A percentile compares a stretch with the other conserved stretches of the same genome.
These are phyloP conservation scores for Ricinus communis DNA, from an alignment of 345 rosid genomes.

Conservation along the genomic window DNA sequence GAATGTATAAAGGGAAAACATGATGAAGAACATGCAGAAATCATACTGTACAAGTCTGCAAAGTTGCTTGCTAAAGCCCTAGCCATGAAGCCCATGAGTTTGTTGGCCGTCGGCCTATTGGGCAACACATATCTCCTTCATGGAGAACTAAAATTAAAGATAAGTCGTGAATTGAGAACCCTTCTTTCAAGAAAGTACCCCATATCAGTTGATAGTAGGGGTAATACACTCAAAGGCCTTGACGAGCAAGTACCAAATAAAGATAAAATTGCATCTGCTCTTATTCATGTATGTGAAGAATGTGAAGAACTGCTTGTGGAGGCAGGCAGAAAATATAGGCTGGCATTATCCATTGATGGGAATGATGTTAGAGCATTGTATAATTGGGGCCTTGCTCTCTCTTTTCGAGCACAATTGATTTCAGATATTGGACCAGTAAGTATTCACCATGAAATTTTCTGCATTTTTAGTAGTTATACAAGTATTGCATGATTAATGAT, in stretches of 20 bases:
- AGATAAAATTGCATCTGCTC: conserved; percentile 46
- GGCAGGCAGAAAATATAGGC: conserved; percentile 63
- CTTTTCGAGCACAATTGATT: conserved; percentile 69
- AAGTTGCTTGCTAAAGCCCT: conserved; percentile 50
- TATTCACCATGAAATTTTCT: not conserved
- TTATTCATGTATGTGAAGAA: conserved; percentile 58
- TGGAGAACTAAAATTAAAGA: conserved; percentile 59
- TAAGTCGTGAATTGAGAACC: conserved; percentile 61
- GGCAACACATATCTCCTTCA: conserved; percentile 75
- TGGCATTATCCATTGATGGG: conserved; percentile 64
- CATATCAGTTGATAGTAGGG: conserved; percentile 24
- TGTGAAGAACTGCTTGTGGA: conserved; percentile 67
- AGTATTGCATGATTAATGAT: not conserved
- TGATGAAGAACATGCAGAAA: conserved; percentile 49
- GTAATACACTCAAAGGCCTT: conserved; percentile 29
- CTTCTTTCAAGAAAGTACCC: conserved; percentile 39
- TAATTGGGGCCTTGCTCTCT: conserved; percentile 79
- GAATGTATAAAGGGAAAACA: conserved; percentile 33
- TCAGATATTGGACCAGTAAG: conserved; percentile 81
- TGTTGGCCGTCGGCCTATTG: conserved; percentile 68
- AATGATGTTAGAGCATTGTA: conserved; percentile 60
- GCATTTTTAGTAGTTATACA: conserved; percentile 8
- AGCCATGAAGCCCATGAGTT: conserved; percentile 62
- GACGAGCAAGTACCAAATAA: conserved; percentile 26
- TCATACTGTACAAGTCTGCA: conserved; percentile 44